Percentiles rank a stretch among this genome's conserved stretches.
Evolutionary conservation across 192 early-diverging fungal species (phyloP).

Genomic region (Linnemannia hyalina): DNA sequence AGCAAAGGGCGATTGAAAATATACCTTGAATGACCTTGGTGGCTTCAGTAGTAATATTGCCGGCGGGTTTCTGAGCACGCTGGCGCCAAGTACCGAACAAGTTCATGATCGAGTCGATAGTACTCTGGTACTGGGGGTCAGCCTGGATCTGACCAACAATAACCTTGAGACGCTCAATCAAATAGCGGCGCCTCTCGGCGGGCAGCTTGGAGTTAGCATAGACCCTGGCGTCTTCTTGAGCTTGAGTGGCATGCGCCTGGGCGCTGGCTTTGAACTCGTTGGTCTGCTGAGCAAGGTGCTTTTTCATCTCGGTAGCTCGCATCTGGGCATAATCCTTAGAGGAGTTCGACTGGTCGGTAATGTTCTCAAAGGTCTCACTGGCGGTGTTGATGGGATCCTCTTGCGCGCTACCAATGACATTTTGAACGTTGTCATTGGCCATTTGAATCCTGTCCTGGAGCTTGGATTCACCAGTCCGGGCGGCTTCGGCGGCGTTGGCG

Average conservation of each 20-base stretch:
- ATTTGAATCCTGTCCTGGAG: conserved; percentile 29
- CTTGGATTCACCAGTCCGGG: neutral
- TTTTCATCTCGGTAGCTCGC: conserved; percentile 12
- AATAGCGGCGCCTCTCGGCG: conserved; percentile 35
- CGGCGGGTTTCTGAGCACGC: conserved; percentile 16
- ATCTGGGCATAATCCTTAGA: conserved; percentile 1
- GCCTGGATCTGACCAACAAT: conserved; percentile 54
- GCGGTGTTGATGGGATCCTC: conserved; percentile 20
- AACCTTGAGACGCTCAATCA: conserved; percentile 51
- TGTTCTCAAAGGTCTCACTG: neutral
- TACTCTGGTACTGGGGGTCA: conserved; percentile 56
- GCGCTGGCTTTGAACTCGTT: conserved; percentile 15
- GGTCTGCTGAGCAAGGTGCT: conserved; percentile 3
- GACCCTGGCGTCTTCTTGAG: conserved; percentile 24
- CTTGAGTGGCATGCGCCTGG: neutral
- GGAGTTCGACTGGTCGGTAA: neutral
- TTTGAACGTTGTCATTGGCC: conserved; percentile 8
- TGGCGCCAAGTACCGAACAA: conserved; percentile 48
- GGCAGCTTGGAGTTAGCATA: conserved; percentile 42
- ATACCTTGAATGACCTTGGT: conserved; percentile 29
- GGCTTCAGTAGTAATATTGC: conserved; percentile 13
- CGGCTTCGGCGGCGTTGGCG: neutral
- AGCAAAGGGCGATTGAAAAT: neutral
- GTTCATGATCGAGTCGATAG: conserved; percentile 48
- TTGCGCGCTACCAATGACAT: neutral